Evolutionary conservation across 768 basidiomycete genomes (phyloP), one percentile per base, ranked within the genome.

Genomic region (Mycena vulgaris): DNA sequence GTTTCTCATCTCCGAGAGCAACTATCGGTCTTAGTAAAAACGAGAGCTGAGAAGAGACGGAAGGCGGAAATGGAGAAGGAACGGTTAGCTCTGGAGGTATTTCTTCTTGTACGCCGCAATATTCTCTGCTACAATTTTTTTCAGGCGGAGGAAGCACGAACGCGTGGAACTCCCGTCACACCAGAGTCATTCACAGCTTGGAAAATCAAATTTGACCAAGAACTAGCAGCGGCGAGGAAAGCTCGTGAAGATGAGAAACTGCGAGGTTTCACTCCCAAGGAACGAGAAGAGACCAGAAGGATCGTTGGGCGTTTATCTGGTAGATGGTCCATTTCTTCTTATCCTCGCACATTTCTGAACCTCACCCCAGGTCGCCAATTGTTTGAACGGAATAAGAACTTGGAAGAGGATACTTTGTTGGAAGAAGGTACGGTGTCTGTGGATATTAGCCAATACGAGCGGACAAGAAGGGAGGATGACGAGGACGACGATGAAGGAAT

Each of bases 81-180:
- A 76, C 89, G 91, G 49, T 79, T 89, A 53, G 90, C 86, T 39
- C 83, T 95, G 51, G 96, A 97, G 89, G 96, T 94, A 78, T 58
- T 80, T 63, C 55, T 23, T 23, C 62, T 28, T 42, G 48, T 45
- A 23, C 17, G 16, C 31, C n/a, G 40, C 39, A 28, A 28, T 70
- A 40, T 70, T 42, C 58, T 27, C 35, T 40, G 53, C 45, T 53
- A 47, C 70, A 51, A 64, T 48, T 66, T 66, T 63, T 49, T 31
- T 27, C 76, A 98, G 96, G 96, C 90, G 69, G 93, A 97, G 80
- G 93, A 95, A 81, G 92, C 91, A 39, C 89, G 92, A 68, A 96
- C 93, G 56, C 89, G 93, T 61, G 97, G 97, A 33, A 98, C 97
- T n/a, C 90, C 93, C 37, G 95, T 99, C 35, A 98, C 96, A 0